These are phyloP conservation scores for Fusarium sp. DNA, from an alignment of 2,329 filamentous ascomycete species.

Conservation along the genomic window DNA sequence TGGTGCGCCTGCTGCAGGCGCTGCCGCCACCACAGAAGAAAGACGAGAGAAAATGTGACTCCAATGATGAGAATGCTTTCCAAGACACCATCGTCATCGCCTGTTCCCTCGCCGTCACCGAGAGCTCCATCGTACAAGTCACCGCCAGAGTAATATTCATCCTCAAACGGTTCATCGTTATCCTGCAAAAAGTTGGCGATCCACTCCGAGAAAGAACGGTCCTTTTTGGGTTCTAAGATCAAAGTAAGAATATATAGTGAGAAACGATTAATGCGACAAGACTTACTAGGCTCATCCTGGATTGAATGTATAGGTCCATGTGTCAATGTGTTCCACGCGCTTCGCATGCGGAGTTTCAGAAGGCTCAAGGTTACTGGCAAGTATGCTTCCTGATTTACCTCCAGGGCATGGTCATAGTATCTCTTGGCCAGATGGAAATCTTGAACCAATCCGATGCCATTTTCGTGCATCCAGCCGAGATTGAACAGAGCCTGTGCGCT, in stretches of 20 bases:
- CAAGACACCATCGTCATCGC: constrained; percentile 77
- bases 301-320: constrained; percentile 93
- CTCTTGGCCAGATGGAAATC: constrained; percentile 97
- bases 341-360: constrained; percentile 82
- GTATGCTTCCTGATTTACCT: constrained; percentile 93
- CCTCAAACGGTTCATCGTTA: constrained; percentile 72
- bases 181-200: constrained; percentile 83
- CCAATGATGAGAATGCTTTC: constrained; percentile 87
- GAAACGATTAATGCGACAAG: not conserved
- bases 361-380: constrained; percentile 89
- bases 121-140: constrained; percentile 65
- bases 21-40: constrained; percentile 83
- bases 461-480: constrained; percentile 99
- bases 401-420: constrained; percentile 91
- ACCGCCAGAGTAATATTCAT: constrained; percentile 62
- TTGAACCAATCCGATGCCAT: constrained; percentile 89
- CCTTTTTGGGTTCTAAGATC: constrained; percentile 69
- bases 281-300: constrained; percentile 83
- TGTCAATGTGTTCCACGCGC: constrained; percentile 94
- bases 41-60: constrained; percentile 76
- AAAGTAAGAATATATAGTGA: constrained; percentile 42
- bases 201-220: constrained; percentile 87
- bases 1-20: constrained; percentile 68
- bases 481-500: constrained; percentile 98
- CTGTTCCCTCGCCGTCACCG: constrained; percentile 67